Percentiles rank a stretch among this genome's conserved stretches.
phyloP scores from a whole-genome alignment of 495 filamentous ascomycete species.

The Bryoglossum gracile region DNA sequence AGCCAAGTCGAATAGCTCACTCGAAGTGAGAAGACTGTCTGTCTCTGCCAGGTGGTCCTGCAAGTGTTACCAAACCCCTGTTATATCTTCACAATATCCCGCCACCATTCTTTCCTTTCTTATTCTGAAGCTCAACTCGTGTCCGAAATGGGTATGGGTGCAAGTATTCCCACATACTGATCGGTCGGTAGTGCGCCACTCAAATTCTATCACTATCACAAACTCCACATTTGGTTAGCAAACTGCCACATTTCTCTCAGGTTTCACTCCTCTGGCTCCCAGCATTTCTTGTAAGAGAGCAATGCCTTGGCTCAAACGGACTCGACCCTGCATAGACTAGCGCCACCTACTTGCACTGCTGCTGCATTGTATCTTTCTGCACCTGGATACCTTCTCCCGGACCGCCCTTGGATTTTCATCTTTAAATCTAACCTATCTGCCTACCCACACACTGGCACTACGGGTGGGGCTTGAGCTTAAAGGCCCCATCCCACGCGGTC shows the following conservation, averaged over 20 bases:
- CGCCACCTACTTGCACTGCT: not conserved
- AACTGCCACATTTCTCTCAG: not conserved
- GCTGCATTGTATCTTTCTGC: not conserved
- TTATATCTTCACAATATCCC: too few species aligned
- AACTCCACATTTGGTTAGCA: not conserved
- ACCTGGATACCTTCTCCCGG: constrained; percentile 3
- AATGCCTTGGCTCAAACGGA: not conserved
- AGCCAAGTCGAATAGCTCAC: too few species aligned
- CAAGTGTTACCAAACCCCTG: too few species aligned
- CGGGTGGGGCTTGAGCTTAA: not conserved
- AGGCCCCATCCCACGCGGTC: not conserved
- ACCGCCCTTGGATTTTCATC: not conserved
- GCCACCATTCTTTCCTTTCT: too few species aligned
- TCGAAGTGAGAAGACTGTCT: too few species aligned
- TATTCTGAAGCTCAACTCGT: not conserved
- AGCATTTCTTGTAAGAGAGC: not conserved
- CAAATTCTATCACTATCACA: not conserved
- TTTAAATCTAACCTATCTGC: not conserved
- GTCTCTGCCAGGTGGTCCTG: too few species aligned
- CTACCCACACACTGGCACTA: too few species aligned
- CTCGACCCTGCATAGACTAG: not conserved
- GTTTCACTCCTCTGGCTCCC: not conserved
- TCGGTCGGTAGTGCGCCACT: not conserved
- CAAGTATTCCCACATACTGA: not conserved
- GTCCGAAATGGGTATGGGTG: not conserved